A percentile compares a stretch with the other conserved stretches of the same genome.
Conservation (phyloP, 768 basidiomycete genomes). For the Tricholoma terreum region DNA sequence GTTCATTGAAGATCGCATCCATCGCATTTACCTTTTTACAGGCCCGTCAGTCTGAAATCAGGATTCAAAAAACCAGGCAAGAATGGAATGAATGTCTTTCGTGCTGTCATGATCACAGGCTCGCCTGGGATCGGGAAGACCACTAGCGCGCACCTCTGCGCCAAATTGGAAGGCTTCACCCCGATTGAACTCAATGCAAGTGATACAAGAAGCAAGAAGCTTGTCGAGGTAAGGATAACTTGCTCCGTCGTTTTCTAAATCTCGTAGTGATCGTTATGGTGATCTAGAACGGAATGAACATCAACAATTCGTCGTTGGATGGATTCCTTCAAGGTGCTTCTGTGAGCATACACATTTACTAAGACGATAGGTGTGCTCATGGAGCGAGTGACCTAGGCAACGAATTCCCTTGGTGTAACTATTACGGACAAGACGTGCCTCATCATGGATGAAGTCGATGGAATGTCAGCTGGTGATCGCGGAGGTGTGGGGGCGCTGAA, state of each 20-base stretch:
- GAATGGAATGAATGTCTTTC: constrained; percentile 79
- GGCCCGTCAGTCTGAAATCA: constrained; percentile 69
- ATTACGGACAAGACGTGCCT: constrained; percentile 82
- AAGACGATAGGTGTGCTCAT: not conserved
- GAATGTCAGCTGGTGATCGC: constrained; percentile 97
- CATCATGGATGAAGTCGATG: constrained; percentile 99
- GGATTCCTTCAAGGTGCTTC: constrained; percentile 69
- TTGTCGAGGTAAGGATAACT: constrained; percentile 70
- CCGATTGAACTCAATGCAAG: constrained; percentile 97
- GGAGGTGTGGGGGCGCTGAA: constrained; percentile 95
- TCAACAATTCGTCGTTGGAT: constrained; percentile 85
- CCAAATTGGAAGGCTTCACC: constrained; percentile 85
- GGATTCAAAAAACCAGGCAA: constrained; percentile 96
- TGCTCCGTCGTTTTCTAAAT: not conserved
- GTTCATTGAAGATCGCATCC: not conserved
- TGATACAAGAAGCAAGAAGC: constrained; percentile 92
- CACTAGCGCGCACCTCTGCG: constrained; percentile 90
- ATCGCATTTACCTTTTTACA: constrained; percentile 25
- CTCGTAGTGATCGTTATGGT: not conserved
- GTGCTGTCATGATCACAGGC: constrained; percentile 88
- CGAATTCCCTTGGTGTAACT: constrained; percentile 65
- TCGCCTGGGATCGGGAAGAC: constrained; percentile 98
- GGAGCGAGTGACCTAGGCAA: constrained; percentile 35
- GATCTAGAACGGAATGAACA: constrained; percentile 78
- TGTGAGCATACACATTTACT: constrained; percentile 29